A percentile compares a stretch with the other conserved stretches of the same genome.
Conservation (phyloP, 805 yeast genomes). For the Pichia manshurica region DNA sequence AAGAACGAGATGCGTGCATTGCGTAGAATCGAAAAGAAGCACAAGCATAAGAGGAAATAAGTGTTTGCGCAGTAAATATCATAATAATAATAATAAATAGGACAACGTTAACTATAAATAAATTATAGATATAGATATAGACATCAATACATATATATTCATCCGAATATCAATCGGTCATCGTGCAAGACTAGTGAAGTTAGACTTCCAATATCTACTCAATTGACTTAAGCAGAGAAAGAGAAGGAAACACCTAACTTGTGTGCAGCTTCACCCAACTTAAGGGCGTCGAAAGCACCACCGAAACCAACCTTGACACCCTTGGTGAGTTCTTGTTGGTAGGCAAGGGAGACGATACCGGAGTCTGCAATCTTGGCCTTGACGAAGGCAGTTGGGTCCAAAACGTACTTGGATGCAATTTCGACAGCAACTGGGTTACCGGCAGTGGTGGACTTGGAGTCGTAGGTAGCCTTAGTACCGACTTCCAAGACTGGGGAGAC, state of each 20-base stretch:
- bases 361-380: conserved; percentile 97
- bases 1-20: conserved; percentile 96
- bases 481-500: conserved; percentile 89
- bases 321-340: conserved; percentile 91
- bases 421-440: conserved; percentile 82
- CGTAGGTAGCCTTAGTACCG: conserved; percentile 97
- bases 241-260: conserved; percentile 94
- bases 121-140: no score
- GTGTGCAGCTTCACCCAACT: conserved; percentile 94
- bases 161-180: no score
- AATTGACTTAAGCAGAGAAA: conserved; percentile 66
- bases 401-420: conserved; percentile 89
- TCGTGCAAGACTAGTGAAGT: no score
- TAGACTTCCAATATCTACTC: no score
- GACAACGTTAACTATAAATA: neutral
- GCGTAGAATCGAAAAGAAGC: conserved; percentile 82
- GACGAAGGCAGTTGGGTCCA: conserved; percentile 83
- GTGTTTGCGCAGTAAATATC: neutral
- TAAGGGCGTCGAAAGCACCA: conserved; percentile 92
- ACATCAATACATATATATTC: no score
- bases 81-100: conserved; percentile 2
- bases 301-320: conserved; percentile 97
- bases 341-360: conserved; percentile 88
- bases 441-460: conserved; percentile 68
- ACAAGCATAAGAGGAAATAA: conserved; percentile 46